phyloP scores from a whole-genome alignment of 73 alveolate genomes.

The Uronychia binucleata region DNA sequence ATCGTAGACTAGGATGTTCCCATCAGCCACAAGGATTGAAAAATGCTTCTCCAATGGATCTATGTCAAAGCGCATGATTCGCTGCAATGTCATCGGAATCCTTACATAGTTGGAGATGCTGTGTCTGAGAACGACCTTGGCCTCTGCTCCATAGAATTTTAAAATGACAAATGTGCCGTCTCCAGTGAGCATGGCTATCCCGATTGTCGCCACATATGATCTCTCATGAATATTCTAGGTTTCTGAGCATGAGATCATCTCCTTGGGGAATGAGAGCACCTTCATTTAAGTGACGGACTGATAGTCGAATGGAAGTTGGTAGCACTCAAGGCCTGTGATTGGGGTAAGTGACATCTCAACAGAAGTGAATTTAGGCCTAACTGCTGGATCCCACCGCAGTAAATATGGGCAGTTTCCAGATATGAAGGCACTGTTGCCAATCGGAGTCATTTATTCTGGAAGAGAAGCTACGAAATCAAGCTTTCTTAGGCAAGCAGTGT shows the following conservation, averaged over 20 bases:
- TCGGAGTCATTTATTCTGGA: neutral
- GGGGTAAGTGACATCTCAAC: neutral
- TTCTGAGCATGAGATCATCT: too few species aligned
- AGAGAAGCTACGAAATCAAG: neutral
- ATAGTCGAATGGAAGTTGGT: neutral
- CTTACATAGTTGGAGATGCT: neutral
- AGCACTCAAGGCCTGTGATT: neutral
- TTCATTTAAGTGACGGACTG: neutral
- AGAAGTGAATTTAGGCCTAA: neutral
- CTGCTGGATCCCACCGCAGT: neutral
- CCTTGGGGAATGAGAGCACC: neutral
- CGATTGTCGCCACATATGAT: too few species aligned
- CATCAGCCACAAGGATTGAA: neutral
- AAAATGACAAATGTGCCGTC: neutral
- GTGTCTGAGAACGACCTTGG: neutral
- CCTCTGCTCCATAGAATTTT: neutral
- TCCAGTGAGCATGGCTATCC: neutral
- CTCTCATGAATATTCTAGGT: too few species aligned
- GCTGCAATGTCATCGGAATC: neutral
- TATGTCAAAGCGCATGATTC: neutral
- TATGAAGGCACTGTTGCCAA: neutral
- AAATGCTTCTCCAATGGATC: neutral
- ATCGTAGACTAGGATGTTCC: neutral
- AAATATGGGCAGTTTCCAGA: neutral
- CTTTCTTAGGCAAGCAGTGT: neutral